Base-by-base conservation (phyloP, 257 asterid species). In the Solanum verrucosum region DNA sequence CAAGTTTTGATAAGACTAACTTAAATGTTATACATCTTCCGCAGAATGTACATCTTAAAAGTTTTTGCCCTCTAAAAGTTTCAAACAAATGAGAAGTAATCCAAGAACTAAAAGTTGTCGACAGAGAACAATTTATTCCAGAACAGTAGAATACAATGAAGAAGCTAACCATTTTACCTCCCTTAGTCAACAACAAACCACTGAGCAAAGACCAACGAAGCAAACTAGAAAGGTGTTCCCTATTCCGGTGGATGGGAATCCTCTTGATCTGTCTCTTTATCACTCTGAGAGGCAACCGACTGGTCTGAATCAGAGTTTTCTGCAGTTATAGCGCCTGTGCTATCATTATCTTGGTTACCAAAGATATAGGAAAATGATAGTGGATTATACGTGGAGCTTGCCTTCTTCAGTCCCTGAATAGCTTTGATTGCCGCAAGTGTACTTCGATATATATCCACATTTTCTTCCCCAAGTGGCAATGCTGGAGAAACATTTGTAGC, bases 351-450 rank as follows among this genome's bases (percentile, higher is more conserved):
- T 71, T 89, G 93, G 81, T 90, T 89, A 65, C 94, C 96, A 21
- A 94, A 95, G 3, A 95, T 88, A 75, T 92, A 88, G 0, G 97
- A 93, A 92, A 94, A 90, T 16, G 99, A 95, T 68, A 97, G 71
- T 8, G 96, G 98, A 90, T 94, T 96, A 87, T 88, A 87, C 5
- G 95, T 93, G 83, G 98, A 95, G 92, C 98, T 97, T 27, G 91
- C 93, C 92, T 73, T 93, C 79, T 90, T 94, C 13, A 97, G 91
- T 38, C 93, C 94, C 87, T 95, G 95, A 84, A 97, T 92, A 13
- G 98, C 93, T 89, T 89, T 93, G 81, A 95, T 93, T 40, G 98
- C 96, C 31, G 98, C 98, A 60, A 92, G 59, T 37, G 98, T 94
- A 92, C 98, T 94, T 83, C 90, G 90, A 88, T 92, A 93, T 88